Base-by-base conservation (phyloP, 768 basidiomycete species). In the Russula abietina region DNA sequence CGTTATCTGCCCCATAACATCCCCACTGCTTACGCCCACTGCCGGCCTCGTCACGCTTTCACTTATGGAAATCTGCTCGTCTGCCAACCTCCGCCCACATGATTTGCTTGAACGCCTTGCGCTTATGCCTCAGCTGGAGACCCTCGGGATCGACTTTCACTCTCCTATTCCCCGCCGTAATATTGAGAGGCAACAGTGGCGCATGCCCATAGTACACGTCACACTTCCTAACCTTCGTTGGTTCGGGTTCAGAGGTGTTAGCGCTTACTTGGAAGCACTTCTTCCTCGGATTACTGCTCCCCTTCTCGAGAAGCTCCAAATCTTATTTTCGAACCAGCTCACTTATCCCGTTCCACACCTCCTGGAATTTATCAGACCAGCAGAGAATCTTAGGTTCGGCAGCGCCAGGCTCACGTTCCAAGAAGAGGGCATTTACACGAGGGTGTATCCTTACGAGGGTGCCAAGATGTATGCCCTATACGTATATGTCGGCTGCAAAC, bases 121-220 rank as follows among this genome's bases (percentile, higher is more conserved):
- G 17, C 26, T 19, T 10, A 55, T 55, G 54, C 54, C 54, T 36
- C 54, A 55, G 14, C 38, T 55, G 3, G 54, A 55, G 54, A 55
- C 26, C 3, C 54, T 55, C 16, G 16, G 14, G 24, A 39, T 55
- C 10, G 8, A 6, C 26, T 41, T 55, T 24, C n/a, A 24, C 8
- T 41, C 22, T 11, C 16, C 54, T n/a, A 4, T 24, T 9, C 19
- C 36, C 36, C 38, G 16, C 24, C 6, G 16, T 41, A 17, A 28
- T 6, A 10, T 41, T 1, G 19, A 41, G 7, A n/a, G 7, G 4
- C 19, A 55, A 10, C 17, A 41, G 6, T 0, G 9, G 19, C 17
- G 17, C 10, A 28, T 17, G 24, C 26, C 26, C 16, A n/a, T 22
- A 16, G 2, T 26, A 19, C 26, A 24, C 14, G 26, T 41, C 54